Evolutionary conservation across 805 yeast species (phyloP).

Genomic region (Candida adriatica): DNA sequence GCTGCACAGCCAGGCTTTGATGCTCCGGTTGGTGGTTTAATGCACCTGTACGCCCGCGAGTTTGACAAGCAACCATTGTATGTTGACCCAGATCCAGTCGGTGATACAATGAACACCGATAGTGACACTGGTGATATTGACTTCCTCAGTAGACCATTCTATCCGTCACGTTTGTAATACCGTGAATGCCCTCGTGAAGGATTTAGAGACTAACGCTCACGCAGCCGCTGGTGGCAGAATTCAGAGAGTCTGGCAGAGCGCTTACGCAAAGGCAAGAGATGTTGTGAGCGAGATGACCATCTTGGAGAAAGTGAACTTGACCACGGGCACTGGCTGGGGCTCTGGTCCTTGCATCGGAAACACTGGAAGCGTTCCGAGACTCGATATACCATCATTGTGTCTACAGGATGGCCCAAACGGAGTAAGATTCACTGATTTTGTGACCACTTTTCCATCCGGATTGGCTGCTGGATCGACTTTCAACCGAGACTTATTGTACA

Average conservation of each 20-base stretch:
- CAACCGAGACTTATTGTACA: conserved; percentile 42
- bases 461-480: conserved; percentile 53
- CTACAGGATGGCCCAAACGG: conserved; percentile 62
- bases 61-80: conserved; percentile 18
- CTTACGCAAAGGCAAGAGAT: conserved; percentile 48
- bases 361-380: conserved; percentile 49
- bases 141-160: conserved; percentile 16
- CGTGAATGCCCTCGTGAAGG: conserved; percentile 2
- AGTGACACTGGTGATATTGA: conserved; percentile 17
- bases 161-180: conserved; percentile 20
- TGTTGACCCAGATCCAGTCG: conserved; percentile 16
- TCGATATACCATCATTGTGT: conserved; percentile 48
- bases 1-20: no score
- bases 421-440: conserved; percentile 48
- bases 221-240: conserved; percentile 39
- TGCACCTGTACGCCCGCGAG: conserved; percentile 6
- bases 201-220: conserved; percentile 3
- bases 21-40: no score
- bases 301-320: conserved; percentile 53
- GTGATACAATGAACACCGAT: conserved; percentile 4
- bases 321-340: conserved; percentile 61
- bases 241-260: conserved; percentile 48
- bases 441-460: conserved; percentile 52
- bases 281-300: conserved; percentile 51
- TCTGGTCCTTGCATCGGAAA: conserved; percentile 58